Base-by-base conservation (phyloP, 1,284 basidiomycete species). In the Sporisorium scitamineum region DNA sequence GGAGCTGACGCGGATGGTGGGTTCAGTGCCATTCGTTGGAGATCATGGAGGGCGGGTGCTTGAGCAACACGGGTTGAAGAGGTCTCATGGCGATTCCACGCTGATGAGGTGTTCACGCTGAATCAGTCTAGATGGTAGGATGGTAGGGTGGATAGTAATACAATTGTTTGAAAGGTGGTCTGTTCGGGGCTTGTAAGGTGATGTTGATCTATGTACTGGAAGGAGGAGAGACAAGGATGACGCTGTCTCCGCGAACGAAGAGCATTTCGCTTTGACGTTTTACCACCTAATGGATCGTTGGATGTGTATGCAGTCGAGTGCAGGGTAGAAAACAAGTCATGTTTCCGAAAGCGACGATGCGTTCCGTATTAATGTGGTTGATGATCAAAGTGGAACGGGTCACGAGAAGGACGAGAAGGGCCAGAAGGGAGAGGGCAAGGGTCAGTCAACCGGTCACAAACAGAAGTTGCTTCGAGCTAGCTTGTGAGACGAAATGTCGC, bases 211-310 rank as follows among this genome's bases (percentile, higher is more conserved):
- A 80, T 34, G 51, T 67, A 60, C 76, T 72, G 56, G 80, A 74
- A 31, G 80, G 80, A 44, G 80, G 80, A 10, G 80, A 80, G 26
- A 81, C 86, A 39, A 86, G 74, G 50, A 86, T 86, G n/a, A 86
- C 86, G 62, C 85, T 84, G 63, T 86, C 86, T 60, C 96, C 96
- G 85, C 96, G 89, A 2, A 99, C 95, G 83, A 98, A 99, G 56
- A 99, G 88, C 96, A 99, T 99, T 67, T 96, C 94, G 89, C 95
- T 91, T 86, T 93, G 95, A 80, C 95, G 89, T 87, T 95, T 95
- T 67, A 94, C 94, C 42, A 94, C 90, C 95, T 97, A 80, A n/a
- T n/a, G n/a, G n/a, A n/a, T n/a, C n/a, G n/a, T n/a, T n/a, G n/a
- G n/a, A n/a, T 45, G 32, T 29, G 27, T 5, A 18, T 29, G 16